These are phyloP conservation scores for Yamadazyma akitaensis DNA, from an alignment of 805 yeast species.

Conservation along the genomic window DNA sequence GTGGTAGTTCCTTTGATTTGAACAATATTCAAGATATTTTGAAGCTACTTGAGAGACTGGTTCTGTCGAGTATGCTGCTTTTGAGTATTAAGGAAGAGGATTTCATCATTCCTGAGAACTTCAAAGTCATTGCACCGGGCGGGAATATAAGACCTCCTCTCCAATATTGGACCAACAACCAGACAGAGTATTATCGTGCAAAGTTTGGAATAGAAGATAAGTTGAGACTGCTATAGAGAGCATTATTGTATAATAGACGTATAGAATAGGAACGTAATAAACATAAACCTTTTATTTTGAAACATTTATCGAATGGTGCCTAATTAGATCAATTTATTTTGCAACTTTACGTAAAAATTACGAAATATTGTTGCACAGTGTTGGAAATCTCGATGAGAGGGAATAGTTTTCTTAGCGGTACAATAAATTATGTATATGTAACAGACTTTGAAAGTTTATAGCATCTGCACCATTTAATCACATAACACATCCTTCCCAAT, in stretches of 20 bases:
- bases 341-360: no score
- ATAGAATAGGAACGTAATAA: no score
- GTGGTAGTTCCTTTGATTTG: background rate
- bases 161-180: constrained; percentile 34
- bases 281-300: no score
- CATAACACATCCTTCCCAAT: background rate
- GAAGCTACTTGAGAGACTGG: background rate
- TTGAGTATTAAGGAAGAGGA: background rate
- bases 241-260: no score
- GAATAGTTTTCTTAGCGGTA: no score
- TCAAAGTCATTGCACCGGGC: constrained; percentile 26
- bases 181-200: constrained; percentile 32
- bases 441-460: no score
- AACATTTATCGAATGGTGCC: no score
- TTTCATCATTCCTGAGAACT: constrained; percentile 19
- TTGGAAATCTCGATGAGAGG: no score
- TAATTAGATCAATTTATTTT: no score
- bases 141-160: constrained; percentile 15
- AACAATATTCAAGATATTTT: background rate
- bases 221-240: background rate
- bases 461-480: no score
- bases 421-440: no score
- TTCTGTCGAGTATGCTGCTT: background rate
- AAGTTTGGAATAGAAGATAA: constrained; percentile 1
- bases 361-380: no score